phyloP scores from a whole-genome alignment of 768 basidiomycete species.

The Pisolithus marmoratus region DNA sequence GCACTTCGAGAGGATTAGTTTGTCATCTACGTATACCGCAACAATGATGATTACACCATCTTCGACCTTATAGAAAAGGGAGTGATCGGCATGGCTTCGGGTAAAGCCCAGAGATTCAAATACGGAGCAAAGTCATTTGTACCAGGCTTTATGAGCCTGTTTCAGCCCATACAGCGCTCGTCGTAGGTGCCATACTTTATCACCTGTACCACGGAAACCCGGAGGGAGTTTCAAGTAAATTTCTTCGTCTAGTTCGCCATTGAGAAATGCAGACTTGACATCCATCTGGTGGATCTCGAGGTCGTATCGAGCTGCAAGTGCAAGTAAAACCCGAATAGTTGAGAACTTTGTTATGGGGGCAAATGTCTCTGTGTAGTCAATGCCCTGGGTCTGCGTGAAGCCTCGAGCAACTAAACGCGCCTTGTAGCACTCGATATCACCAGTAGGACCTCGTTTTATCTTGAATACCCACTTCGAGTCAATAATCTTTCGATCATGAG shows the following conservation, averaged over 20 bases:
- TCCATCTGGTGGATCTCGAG: constrained; percentile 20
- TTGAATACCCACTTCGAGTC: constrained; percentile 3
- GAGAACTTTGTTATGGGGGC: constrained; percentile 19
- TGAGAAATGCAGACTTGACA: constrained; percentile 24
- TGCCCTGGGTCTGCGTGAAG: constrained; percentile 24
- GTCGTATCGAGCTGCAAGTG: constrained; percentile 3
- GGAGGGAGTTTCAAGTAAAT: constrained; percentile 25
- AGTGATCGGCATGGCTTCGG: background rate
- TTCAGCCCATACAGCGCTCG: constrained; percentile 1
- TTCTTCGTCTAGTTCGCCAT: constrained; percentile 12
- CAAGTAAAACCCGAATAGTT: constrained; percentile 14
- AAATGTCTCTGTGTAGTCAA: constrained; percentile 32
- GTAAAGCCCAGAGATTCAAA: background rate
- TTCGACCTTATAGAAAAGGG: background rate
- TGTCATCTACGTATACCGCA: background rate
- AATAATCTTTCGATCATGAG: background rate
- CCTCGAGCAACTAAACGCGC: constrained; percentile 36
- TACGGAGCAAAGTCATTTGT: too few relatives aligned
- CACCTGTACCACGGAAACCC: background rate
- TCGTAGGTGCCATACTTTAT: background rate
- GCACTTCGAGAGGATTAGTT: too few relatives aligned
- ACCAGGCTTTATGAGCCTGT: constrained; percentile 1
- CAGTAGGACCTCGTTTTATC: constrained; percentile 8
- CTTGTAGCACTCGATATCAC: constrained; percentile 30
- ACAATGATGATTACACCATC: background rate